Evolutionary conservation across 73 alveolate species (phyloP).

Genomic region (Loxodes magnus): DNA sequence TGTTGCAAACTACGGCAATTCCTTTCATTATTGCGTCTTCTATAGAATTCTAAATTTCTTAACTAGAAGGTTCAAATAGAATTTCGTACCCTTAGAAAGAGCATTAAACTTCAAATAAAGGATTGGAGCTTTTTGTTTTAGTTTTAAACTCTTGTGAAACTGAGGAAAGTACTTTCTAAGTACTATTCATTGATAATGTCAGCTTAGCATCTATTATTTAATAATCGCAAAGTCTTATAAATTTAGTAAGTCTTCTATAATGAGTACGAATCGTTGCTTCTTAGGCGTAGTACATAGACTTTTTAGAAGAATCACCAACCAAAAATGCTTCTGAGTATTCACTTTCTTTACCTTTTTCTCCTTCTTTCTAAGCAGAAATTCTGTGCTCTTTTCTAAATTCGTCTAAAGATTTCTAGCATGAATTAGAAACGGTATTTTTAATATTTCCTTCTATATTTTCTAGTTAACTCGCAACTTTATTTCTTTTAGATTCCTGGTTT

Average conservation of each 20-base stretch:
- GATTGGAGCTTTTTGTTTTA: slow-evolving; percentile 13
- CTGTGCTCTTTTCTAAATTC: slow-evolving; percentile 66
- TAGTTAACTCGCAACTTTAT: slow-evolving; percentile 25
- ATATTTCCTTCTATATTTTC: slow-evolving; percentile 41
- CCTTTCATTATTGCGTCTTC: slow-evolving; percentile 43
- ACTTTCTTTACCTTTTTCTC: slow-evolving; percentile 33
- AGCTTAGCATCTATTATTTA: slow-evolving; percentile 82
- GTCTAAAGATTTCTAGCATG: slow-evolving; percentile 60
- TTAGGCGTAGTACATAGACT: slow-evolving; percentile 88
- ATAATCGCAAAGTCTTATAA: slow-evolving; percentile 83
- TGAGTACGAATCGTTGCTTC: slow-evolving; percentile 96
- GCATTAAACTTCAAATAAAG: slow-evolving; percentile 33
- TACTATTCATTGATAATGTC: background rate
- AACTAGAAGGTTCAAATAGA: slow-evolving; percentile 23
- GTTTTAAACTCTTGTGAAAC: slow-evolving; percentile 26
- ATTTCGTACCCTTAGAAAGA: slow-evolving; percentile 20
- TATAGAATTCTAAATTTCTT: slow-evolving; percentile 33
- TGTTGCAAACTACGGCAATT: slow-evolving; percentile 35
- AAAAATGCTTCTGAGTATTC: slow-evolving; percentile 55
- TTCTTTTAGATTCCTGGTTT: slow-evolving; percentile 39
- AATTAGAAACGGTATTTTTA: slow-evolving; percentile 30
- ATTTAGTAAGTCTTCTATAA: slow-evolving; percentile 80
- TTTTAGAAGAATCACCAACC: slow-evolving; percentile 78
- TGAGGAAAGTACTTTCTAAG: slow-evolving; percentile 8
- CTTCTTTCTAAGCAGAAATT: slow-evolving; percentile 49